These are phyloP conservation scores for Jamesozyma piceae DNA, from an alignment of 805 yeast genomes.

Conservation along the genomic window DNA sequence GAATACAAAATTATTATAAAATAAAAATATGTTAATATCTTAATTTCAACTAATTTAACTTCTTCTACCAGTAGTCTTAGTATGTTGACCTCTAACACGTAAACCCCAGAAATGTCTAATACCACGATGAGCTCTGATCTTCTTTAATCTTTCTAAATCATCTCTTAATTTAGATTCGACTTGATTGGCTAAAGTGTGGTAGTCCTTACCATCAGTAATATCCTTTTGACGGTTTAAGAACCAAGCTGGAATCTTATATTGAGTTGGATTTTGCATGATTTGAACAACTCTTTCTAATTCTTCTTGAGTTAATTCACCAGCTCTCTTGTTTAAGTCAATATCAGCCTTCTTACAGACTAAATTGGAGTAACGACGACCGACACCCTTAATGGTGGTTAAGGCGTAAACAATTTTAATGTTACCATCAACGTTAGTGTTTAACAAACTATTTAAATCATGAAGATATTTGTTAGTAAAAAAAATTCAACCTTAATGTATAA, in stretches of 20 bases:
- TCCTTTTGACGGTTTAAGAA: conserved; percentile 99
- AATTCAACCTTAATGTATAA: no score
- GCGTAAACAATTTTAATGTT: conserved; percentile 99
- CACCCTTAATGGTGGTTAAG: conserved; percentile 99
- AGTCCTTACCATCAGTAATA: conserved; percentile 96
- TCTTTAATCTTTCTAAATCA: conserved; percentile 99
- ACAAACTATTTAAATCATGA: conserved; percentile 52
- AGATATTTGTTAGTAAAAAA: background rate
- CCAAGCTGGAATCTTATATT: conserved; percentile 99
- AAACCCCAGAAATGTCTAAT: conserved; percentile 99
- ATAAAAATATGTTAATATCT: conserved; percentile 14
- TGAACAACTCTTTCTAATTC: conserved; percentile 99
- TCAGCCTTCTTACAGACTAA: conserved; percentile 99
- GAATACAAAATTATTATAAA: background rate
- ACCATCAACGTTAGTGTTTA: conserved; percentile 99
- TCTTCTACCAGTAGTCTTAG: conserved; percentile 99
- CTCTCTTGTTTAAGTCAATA: conserved; percentile 96
- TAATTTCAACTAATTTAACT: conserved; percentile 24
- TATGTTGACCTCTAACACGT: conserved; percentile 99
- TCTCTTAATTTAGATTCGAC: conserved; percentile 99
- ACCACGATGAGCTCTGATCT: conserved; percentile 99
- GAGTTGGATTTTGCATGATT: conserved; percentile 99
- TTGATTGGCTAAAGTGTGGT: conserved; percentile 98
- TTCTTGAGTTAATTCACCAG: conserved; percentile 99
- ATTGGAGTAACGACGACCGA: conserved; percentile 99